A percentile compares a stretch with the other conserved stretches of the same genome.
Conservation (phyloP, 1,284 basidiomycete species). For the Ceratobasidium sp. region DNA sequence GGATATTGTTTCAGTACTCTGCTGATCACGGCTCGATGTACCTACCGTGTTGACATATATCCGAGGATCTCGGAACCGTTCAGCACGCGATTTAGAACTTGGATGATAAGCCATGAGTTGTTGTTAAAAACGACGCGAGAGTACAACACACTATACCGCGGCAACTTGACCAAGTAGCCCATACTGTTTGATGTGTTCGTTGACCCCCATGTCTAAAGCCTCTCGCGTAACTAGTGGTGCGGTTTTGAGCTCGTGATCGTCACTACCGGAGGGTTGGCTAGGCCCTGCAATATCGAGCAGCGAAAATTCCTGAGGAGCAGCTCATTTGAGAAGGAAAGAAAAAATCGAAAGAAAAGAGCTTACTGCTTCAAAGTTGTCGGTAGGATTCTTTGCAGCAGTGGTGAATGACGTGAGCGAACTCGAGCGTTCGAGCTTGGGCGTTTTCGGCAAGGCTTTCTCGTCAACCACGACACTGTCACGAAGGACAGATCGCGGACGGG, state of each 20-base stretch:
- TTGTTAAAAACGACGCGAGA: neutral
- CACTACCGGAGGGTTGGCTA: conserved; percentile 26
- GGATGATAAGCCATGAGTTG: neutral
- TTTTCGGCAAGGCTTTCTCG: conserved; percentile 17
- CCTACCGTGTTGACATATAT: conserved; percentile 51
- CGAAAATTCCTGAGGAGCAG: conserved; percentile 12
- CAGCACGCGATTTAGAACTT: conserved; percentile 41
- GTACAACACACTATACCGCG: conserved; percentile 45
- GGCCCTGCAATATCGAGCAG: conserved; percentile 26
- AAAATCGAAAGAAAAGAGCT: neutral
- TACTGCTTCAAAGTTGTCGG: conserved; percentile 23
- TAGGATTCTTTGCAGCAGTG: conserved; percentile 3
- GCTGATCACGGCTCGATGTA: neutral
- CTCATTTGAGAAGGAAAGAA: neutral
- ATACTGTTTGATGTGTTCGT: conserved; percentile 45
- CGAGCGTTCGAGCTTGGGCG: conserved; percentile 25
- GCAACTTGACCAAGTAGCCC: conserved; percentile 49
- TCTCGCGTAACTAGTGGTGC: conserved; percentile 51
- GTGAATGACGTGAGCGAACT: conserved; percentile 26
- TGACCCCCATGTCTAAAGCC: conserved; percentile 45
- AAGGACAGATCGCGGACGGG: neutral
- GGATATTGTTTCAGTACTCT: neutral
- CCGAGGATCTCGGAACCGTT: conserved; percentile 45
- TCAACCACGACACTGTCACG: conserved; percentile 14
- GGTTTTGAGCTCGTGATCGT: conserved; percentile 48